These are phyloP conservation scores for Erythrophleum fordii DNA, from an alignment of 306 rosid species.

Conservation along the genomic window DNA sequence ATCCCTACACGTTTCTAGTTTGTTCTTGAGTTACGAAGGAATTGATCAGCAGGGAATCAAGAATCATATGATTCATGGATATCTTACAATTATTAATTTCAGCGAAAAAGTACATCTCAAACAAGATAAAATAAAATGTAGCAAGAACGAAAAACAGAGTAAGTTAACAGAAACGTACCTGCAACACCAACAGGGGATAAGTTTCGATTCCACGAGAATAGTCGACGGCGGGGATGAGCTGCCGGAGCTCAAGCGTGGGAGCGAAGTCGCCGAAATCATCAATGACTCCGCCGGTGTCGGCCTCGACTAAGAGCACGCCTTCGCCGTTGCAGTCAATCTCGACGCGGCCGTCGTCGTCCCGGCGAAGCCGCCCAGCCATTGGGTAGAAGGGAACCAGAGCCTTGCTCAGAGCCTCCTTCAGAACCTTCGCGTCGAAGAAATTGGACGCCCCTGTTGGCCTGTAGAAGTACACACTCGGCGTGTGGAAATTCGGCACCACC, in stretches of 20 bases:
- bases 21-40: background rate
- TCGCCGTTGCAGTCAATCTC: background rate
- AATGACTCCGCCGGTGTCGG: background rate
- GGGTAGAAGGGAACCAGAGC: background rate
- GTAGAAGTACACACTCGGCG: background rate
- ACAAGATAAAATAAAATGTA: background rate
- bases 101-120: no score
- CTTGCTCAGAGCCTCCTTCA: background rate
- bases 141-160: background rate
- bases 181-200: background rate
- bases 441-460: background rate
- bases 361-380: background rate
- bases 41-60: no score
- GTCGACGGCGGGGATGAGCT: background rate
- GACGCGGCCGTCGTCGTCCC: background rate
- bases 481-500: background rate
- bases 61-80: background rate
- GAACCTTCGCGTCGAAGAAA: background rate
- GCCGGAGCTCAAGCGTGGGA: background rate
- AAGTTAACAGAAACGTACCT: background rate
- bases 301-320: background rate
- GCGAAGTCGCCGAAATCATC: background rate
- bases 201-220: background rate
- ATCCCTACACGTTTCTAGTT: no score
- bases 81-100: background rate